These are phyloP conservation scores for Botryotinia narcissicola DNA, from an alignment of 2,329 filamentous ascomycete species.

Conservation along the genomic window DNA sequence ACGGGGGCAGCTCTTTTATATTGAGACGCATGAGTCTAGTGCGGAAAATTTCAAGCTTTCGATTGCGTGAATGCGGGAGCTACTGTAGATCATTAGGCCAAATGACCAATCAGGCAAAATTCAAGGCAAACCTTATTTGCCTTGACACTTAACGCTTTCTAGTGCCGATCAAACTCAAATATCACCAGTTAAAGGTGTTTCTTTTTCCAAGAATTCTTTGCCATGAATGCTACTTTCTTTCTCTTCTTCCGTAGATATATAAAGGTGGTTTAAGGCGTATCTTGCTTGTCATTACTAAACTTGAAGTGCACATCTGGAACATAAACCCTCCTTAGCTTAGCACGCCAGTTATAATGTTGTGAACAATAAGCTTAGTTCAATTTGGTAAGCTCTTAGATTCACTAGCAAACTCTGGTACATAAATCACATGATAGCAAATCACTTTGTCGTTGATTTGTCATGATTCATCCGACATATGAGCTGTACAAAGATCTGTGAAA, in stretches of 20 bases:
- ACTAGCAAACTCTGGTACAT: background rate
- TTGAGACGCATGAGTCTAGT: too few species aligned
- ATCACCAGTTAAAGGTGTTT: background rate
- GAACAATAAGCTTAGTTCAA: background rate
- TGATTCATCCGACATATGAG: background rate
- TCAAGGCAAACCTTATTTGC: background rate
- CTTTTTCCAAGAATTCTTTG: rapidly evolving
- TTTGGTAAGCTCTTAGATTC: background rate
- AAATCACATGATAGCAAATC: background rate
- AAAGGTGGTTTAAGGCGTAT: background rate
- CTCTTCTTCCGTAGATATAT: background rate
- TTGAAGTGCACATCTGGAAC: background rate
- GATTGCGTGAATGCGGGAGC: background rate
- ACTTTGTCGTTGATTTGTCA: background rate
- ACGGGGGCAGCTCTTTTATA: background rate
- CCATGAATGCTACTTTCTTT: background rate
- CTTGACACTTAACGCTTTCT: background rate
- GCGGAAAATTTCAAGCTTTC: background rate
- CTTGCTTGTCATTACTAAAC: too few species aligned
- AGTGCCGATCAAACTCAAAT: background rate
- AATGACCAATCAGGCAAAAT: background rate
- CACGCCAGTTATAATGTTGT: background rate
- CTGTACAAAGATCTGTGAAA: background rate
- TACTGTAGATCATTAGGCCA: background rate
- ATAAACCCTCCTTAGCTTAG: background rate